These are phyloP conservation scores for Fusarium euwallaceae DNA, from an alignment of 2,329 filamentous ascomycete species.

Conservation along the genomic window DNA sequence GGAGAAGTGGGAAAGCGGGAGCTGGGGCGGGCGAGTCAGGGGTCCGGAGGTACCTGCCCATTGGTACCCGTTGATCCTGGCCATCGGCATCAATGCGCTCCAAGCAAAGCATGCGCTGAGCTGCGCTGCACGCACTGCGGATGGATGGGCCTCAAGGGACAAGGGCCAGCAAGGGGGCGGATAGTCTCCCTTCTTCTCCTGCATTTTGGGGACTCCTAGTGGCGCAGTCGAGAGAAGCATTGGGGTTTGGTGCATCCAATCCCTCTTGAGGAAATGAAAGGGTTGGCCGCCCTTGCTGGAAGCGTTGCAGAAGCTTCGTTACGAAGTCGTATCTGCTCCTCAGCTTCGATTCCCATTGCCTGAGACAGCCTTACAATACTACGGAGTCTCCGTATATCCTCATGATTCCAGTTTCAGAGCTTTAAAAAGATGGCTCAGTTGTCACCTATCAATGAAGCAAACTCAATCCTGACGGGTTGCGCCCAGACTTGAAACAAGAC, in stretches of 20 bases:
- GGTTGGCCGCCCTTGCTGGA: constrained; percentile 32
- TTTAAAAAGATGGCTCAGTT: background rate
- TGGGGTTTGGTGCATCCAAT: constrained; percentile 12
- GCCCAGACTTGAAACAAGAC: background rate
- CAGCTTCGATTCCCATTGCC: background rate
- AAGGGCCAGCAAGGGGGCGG: constrained; percentile 7
- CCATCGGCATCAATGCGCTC: background rate
- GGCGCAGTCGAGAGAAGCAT: constrained; percentile 30
- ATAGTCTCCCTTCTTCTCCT: constrained; percentile 15
- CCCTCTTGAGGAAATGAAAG: constrained; percentile 43
- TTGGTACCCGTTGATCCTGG: constrained; percentile 24
- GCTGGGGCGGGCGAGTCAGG: constrained; percentile 30
- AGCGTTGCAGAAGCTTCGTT: constrained; percentile 29
- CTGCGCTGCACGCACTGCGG: background rate
- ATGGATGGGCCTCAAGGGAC: constrained; percentile 19
- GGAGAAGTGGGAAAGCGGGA: constrained; percentile 14
- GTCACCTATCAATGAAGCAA: constrained; percentile 1
- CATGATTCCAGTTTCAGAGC: background rate
- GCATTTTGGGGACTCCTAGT: constrained; percentile 17
- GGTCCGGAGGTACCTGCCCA: constrained; percentile 29
- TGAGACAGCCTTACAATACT: background rate
- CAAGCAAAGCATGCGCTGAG: background rate
- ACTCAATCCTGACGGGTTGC: constrained; percentile 8
- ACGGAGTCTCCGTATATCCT: background rate
- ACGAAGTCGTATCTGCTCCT: background rate